Evolutionary conservation across 2,329 filamentous ascomycete genomes (phyloP), one percentile per base, ranked within the genome.

Genomic region (Penicillium sclerotiorum): DNA sequence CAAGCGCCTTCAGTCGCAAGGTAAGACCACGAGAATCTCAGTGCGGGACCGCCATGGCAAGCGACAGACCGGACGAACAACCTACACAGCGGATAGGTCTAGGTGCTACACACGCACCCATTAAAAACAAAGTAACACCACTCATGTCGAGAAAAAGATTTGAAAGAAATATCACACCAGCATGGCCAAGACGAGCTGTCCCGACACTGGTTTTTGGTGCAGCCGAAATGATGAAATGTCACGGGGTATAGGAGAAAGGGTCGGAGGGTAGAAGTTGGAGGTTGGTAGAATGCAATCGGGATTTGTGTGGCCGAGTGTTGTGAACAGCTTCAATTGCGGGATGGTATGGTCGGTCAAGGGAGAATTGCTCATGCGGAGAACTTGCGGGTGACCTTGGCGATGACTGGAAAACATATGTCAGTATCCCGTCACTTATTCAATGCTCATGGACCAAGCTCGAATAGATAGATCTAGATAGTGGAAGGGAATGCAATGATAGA

Each of bases 331-430:
- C 22, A 20, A 50, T 33, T 22, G 38, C 44, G 30, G 18, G 21
- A 30, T 32, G 23, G 47, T 39, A 21, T 18, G 15, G 21, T 49
- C 23, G 45, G 44, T 41, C 9, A 44, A 52, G 39, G 13, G 25
- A 9, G n/a, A n/a, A n/a, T 48, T 38, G 42, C 57, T 67, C 74
- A 84, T 66, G 80, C 77, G 41, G 82, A 83, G 82, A 96, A 95
- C 75, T 87, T 88, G 77, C 91, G 87, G 64, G 91, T 95, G 69
- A 96, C 78, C 82, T 96, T 96, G 73, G 92, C 92, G 72, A 96
- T 94, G 73, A 96, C 92, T 96, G 58, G 41, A 48, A 36, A 35
- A 32, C 49, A 64, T n/a, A 47, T 17, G 22, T 58, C 62, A 55
- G 47, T 25, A 49, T 35, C 49, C 30, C 22, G 25, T 23, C n/a